Evolutionary conservation across 306 rosid species (phyloP).

Genomic region (Pyrus communis): DNA sequence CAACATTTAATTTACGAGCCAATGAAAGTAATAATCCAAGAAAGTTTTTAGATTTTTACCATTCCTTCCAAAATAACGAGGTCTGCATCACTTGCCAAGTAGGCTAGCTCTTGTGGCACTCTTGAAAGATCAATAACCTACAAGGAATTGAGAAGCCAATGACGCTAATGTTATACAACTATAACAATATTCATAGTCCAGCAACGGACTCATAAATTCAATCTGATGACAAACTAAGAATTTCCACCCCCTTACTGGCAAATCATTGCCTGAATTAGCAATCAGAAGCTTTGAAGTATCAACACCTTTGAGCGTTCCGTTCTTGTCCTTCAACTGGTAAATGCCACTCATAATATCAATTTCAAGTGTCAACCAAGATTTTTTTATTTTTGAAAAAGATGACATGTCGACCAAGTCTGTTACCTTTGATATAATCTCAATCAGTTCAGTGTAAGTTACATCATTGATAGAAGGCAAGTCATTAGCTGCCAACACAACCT

Average conservation of each 20-base stretch:
- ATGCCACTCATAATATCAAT: conserved; percentile 16
- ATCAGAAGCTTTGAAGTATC: conserved; percentile 66
- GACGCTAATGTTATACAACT: not conserved
- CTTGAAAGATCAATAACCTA: conserved; percentile 88
- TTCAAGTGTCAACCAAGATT: conserved; percentile 16
- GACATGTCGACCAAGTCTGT: conserved; percentile 13
- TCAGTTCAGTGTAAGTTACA: conserved; percentile 66
- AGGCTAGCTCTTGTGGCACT: conserved; percentile 82
- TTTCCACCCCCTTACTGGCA: conserved; percentile 69
- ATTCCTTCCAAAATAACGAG: conserved; percentile 90
- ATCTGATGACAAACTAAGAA: not conserved
- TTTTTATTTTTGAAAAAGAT: not conserved
- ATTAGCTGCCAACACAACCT: conserved; percentile 97
- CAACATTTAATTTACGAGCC: not conserved
- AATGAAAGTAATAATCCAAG: not conserved
- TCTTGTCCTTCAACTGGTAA: conserved; percentile 74
- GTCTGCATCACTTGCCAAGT: conserved; percentile 82
- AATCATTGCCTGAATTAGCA: conserved; percentile 90
- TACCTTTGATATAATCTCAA: conserved; percentile 79
- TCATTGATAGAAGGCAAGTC: conserved; percentile 96
- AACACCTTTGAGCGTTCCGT: conserved; percentile 60
- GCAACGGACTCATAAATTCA: not conserved
- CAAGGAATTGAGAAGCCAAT: conserved; percentile 11
- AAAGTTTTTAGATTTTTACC: conserved; percentile 36
- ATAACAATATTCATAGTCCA: not conserved